These are phyloP conservation scores for Pseudogymnoascus sp. DNA, from an alignment of 2,329 filamentous ascomycete genomes.

Conservation along the genomic window DNA sequence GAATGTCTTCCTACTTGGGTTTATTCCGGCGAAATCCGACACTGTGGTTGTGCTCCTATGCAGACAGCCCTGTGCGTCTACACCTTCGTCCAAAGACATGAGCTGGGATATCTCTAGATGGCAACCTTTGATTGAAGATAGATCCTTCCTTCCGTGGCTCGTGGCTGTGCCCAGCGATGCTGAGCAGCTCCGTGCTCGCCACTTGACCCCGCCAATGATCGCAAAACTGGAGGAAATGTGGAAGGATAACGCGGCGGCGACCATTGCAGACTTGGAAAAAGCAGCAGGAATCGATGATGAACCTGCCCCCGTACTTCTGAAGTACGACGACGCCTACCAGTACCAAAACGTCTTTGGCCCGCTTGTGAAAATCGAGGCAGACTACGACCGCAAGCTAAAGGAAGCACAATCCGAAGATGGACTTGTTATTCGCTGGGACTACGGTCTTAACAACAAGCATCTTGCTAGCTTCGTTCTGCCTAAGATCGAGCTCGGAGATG, in stretches of 20 bases:
- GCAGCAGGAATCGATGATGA: slow-evolving; percentile 89
- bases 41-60: slow-evolving; percentile 95
- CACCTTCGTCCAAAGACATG: slow-evolving; percentile 97
- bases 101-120: slow-evolving; percentile 98
- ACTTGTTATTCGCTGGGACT: slow-evolving; percentile 89
- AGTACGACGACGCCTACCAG: slow-evolving; percentile 95
- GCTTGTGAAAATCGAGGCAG: slow-evolving; percentile 96
- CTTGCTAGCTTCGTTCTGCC: slow-evolving; percentile 90
- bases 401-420: slow-evolving; percentile 96
- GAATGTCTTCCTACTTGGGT: slow-evolving; percentile 94
- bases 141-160: slow-evolving; percentile 90
- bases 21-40: slow-evolving; percentile 97
- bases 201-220: slow-evolving; percentile 89
- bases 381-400: slow-evolving; percentile 98
- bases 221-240: slow-evolving; percentile 96
- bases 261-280: slow-evolving; percentile 85
- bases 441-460: slow-evolving; percentile 95
- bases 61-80: slow-evolving; percentile 90
- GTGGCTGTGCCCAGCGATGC: slow-evolving; percentile 83
- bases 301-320: slow-evolving; percentile 80
- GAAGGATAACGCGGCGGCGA: slow-evolving; percentile 89
- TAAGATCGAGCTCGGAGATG: slow-evolving; percentile 94
- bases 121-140: slow-evolving; percentile 95
- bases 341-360: slow-evolving; percentile 99
- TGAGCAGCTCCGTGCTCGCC: slow-evolving; percentile 89